A percentile compares a stretch with the other conserved stretches of the same genome.
Evolutionary conservation across 1,139 yeast genomes (phyloP).

Genomic region (Yamadazyma jaroonii): DNA sequence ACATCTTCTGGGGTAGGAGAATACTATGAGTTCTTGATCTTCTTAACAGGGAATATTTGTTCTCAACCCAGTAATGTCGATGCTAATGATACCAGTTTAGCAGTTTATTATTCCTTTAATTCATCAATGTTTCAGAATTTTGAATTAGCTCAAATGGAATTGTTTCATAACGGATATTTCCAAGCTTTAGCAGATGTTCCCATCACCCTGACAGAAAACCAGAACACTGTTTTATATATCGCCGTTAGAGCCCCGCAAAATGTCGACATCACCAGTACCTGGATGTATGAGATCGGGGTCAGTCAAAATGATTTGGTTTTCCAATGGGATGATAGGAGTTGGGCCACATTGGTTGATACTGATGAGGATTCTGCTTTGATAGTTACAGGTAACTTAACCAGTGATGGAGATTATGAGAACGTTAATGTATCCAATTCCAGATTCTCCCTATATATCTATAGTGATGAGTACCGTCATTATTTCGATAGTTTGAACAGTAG

Average conservation of each 20-base stretch:
- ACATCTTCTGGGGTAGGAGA: constrained; percentile 46
- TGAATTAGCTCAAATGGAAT: constrained; percentile 29
- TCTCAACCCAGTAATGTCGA: constrained; percentile 37
- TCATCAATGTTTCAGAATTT: constrained; percentile 33
- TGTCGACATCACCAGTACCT: constrained; percentile 32
- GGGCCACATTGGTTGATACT: constrained; percentile 66
- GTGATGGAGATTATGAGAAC: constrained; percentile 16
- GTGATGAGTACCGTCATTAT: constrained; percentile 35
- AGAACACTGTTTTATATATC: constrained; percentile 38
- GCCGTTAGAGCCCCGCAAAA: constrained; percentile 49
- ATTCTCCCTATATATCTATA: constrained; percentile 47
- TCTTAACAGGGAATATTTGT: constrained; percentile 61
- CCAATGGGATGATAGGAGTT: constrained; percentile 64
- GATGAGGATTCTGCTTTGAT: constrained; percentile 72
- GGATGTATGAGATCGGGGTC: constrained; percentile 68
- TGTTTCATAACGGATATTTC: constrained; percentile 49
- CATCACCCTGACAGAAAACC: constrained; percentile 13
- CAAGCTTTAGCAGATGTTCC: constrained; percentile 51
- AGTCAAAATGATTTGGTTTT: constrained; percentile 65
- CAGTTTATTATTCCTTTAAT: constrained; percentile 51
- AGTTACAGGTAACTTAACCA: constrained; percentile 58
- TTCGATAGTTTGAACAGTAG: constrained; percentile 51
- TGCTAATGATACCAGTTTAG: constrained; percentile 35
- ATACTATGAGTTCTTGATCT: constrained; percentile 52
- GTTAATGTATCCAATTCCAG: constrained; percentile 31